These are phyloP conservation scores for Heliamphora exappendiculata DNA, from an alignment of 148 eudicot genomes.

Conservation along the genomic window DNA sequence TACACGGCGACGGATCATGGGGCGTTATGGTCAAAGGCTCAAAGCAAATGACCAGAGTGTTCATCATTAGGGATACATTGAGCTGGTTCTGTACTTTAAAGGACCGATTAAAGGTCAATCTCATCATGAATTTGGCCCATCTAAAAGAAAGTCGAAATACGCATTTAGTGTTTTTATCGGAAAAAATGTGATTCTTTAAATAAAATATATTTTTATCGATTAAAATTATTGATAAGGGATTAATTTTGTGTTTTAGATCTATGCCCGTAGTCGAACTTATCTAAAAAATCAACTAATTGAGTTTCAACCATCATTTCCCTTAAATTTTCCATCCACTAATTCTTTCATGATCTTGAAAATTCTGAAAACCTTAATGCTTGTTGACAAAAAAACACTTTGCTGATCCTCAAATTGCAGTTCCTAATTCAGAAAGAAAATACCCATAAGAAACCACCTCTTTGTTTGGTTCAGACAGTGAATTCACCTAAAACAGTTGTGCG, in stretches of 20 bases:
- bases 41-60: neutral
- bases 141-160: neutral
- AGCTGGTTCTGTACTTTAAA: constrained; percentile 11
- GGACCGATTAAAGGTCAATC: constrained; percentile 6
- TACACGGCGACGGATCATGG: neutral
- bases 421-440: neutral
- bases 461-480: neutral
- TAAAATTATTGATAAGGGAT: too few relatives aligned
- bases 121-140: neutral
- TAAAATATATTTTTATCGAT: too few relatives aligned
- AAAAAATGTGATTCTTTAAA: too few relatives aligned
- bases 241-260: too few relatives aligned
- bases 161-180: too few relatives aligned
- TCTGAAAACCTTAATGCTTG: constrained; percentile 6
- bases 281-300: too few relatives aligned
- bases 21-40: constrained; percentile 9
- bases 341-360: constrained; percentile 14
- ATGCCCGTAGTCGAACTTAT: too few relatives aligned
- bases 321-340: constrained; percentile 2
- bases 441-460: neutral
- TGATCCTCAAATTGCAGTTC: neutral
- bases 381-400: neutral
- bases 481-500: too few relatives aligned
- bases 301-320: neutral
- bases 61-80: constrained; percentile 9